Base-by-base conservation (phyloP, 305 asterid species). In the Lippia alba region DNA sequence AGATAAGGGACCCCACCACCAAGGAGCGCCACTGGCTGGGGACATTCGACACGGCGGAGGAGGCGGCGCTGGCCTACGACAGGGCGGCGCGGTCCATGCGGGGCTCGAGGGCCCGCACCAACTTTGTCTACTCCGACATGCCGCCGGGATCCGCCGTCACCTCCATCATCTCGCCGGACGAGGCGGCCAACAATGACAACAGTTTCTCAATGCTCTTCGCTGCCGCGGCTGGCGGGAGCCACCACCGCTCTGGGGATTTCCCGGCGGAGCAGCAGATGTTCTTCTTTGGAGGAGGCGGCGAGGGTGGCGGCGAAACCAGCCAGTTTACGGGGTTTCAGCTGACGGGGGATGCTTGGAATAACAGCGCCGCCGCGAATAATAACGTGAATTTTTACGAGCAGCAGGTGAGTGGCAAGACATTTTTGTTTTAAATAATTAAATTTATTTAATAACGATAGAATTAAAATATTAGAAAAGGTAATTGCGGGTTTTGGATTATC, bases 11-110 rank as follows among this genome's bases (percentile, higher is more conserved):
- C 79, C 97, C 97, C 0, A 71, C 85, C 1, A 91, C 97, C 8
- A 91, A 91, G 73, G 96, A 91, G 74, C 57, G 97, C 58, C 97
- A 89, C 56, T 91, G 97, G 97, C 76, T 91, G 33, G 97, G 97
- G 39, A 91, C 97, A 0, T 91, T 89, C 73, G 96, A 91, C 83
- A 91, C 97, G 1, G 97, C 97, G 0, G 96, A 91, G 79, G 97
- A 91, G 72, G 97, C 96, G 0, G 97, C 97, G 0, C 49, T 89
- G 76, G 97, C 97, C 30, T 91, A 91, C 67, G 97, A 91, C 78
- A 73, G 96, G 71, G 90, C 97, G 0, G 95, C 97, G 0, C 82
- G 96, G 3, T 87, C 97, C 76, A 89, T 91, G 96, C 86, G 94
- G 0, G 87, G 87, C 40, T 81, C 95, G 58, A 61, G 86, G 34